Conservation (phyloP, 2,329 filamentous ascomycete species). For the Fusarium tanahbumbuense region DNA sequence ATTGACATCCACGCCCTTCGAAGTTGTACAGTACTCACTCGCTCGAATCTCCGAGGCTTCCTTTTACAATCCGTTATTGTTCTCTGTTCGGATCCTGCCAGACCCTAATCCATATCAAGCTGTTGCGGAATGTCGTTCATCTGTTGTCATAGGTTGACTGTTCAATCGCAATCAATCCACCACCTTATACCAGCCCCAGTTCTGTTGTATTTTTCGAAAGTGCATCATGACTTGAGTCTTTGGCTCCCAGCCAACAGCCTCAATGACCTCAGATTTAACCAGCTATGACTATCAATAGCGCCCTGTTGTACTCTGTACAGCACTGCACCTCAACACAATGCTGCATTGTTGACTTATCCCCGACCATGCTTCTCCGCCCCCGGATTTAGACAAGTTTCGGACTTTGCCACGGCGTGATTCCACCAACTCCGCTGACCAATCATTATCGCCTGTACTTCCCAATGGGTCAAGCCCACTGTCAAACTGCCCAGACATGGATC, state of each 20-base stretch:
- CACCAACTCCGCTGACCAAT: constrained; percentile 28
- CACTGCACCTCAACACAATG: not conserved
- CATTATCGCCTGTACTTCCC: constrained; percentile 5
- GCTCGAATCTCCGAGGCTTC: constrained; percentile 19
- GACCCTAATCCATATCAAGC: constrained; percentile 2
- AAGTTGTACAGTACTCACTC: constrained; percentile 7
- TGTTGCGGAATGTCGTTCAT: not conserved
- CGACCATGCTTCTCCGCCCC: constrained; percentile 36
- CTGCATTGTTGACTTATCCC: constrained; percentile 28
- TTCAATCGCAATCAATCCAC: not conserved
- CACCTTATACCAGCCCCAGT: not conserved
- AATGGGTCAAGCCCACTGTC: constrained; percentile 14
- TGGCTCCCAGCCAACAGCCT: not conserved
- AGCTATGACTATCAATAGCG: not conserved
- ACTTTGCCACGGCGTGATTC: constrained; percentile 33
- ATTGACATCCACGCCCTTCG: constrained; percentile 45
- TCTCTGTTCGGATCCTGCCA: not conserved
- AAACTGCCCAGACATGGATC: not conserved
- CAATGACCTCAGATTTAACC: constrained; percentile 10
- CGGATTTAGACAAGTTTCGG: constrained; percentile 43
- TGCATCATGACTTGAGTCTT: not conserved
- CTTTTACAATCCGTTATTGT: not conserved
- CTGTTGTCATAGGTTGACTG: not conserved
- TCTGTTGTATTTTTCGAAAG: not conserved
- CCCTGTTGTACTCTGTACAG: not conserved